These are phyloP conservation scores for Blastocystis sp. DNA, from an alignment of 352 stramenopile genomes.

Conservation along the genomic window DNA sequence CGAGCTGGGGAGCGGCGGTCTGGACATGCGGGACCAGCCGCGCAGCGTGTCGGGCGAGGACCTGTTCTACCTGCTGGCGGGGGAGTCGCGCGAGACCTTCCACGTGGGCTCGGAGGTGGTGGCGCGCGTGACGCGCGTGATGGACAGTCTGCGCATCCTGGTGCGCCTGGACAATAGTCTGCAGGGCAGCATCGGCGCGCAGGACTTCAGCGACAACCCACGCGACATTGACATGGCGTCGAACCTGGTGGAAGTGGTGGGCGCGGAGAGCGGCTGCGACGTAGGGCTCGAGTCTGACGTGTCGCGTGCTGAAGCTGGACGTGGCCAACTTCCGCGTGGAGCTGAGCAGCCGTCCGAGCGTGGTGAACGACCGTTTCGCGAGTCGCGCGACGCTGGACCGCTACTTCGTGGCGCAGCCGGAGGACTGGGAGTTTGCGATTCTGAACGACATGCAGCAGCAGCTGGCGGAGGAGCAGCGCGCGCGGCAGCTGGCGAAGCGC, in stretches of 20 bases:
- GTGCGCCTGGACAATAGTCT: slow-evolving; percentile 22
- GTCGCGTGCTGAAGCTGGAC: slow-evolving; percentile 21
- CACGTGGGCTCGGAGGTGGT: slow-evolving; percentile 8
- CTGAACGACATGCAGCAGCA: background rate
- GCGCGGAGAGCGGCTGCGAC: background rate
- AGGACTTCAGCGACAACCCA: slow-evolving; percentile 27
- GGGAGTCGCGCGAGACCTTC: slow-evolving; percentile 2
- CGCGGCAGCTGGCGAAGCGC: slow-evolving; percentile 15
- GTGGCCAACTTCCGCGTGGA: background rate
- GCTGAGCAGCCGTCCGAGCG: background rate
- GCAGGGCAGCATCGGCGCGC: background rate
- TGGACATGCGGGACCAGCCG: background rate
- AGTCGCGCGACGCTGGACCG: background rate
- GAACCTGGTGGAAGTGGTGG: background rate
- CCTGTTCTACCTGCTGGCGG: slow-evolving; percentile 10
- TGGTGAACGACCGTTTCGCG: background rate
- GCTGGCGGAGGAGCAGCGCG: background rate
- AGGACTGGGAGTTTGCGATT: background rate
- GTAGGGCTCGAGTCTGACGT: background rate
- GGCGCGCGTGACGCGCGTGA: background rate
- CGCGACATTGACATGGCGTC: slow-evolving; percentile 13
- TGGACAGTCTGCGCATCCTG: background rate
- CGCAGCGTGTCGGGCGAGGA: background rate
- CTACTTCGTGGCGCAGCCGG: slow-evolving; percentile 19
- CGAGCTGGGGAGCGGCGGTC: background rate